A percentile compares a stretch with the other conserved stretches of the same genome.
Evolutionary conservation across 805 yeast genomes (phyloP).

Genomic region (Candida michaelii): DNA sequence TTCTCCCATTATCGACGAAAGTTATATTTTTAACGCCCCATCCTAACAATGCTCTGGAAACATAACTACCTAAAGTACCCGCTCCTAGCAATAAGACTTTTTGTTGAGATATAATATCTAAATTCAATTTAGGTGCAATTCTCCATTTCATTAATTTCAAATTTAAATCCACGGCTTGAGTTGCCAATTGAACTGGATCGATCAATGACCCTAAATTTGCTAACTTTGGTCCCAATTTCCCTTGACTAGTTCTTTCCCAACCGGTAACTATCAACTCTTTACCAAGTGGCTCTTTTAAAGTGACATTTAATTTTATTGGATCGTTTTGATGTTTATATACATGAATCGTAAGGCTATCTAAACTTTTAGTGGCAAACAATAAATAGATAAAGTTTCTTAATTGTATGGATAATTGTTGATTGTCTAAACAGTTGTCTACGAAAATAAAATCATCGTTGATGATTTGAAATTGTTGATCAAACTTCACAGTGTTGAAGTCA

Average conservation of each 20-base stretch:
- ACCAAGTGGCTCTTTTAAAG: conserved; percentile 12
- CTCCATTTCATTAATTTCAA: conserved; percentile 96
- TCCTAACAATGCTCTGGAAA: conserved; percentile 79
- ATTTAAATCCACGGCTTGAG: conserved; percentile 90
- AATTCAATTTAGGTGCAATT: conserved; percentile 75
- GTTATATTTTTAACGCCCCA: conserved; percentile 93
- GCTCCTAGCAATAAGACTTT: conserved; percentile 86
- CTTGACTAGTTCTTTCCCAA: conserved; percentile 83
- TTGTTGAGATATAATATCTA: conserved; percentile 59
- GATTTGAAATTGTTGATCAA: conserved; percentile 38
- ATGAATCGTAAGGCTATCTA: conserved; percentile 19
- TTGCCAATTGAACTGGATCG: conserved; percentile 78
- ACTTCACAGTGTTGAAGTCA: background rate
- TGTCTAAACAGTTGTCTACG: conserved; percentile 31
- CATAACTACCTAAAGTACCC: conserved; percentile 94
- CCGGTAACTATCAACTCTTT: conserved; percentile 55
- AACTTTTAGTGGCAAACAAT: conserved; percentile 30
- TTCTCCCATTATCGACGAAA: conserved; percentile 84
- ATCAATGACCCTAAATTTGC: conserved; percentile 81
- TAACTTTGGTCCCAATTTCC: conserved; percentile 75
- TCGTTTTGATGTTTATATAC: conserved; percentile 23
- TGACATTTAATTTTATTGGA: conserved; percentile 19
- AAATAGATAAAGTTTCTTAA: conserved; percentile 58
- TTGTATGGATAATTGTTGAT: conserved; percentile 47
- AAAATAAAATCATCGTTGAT: conserved; percentile 24